A percentile compares a stretch with the other conserved stretches of the same genome.
These are phyloP conservation scores for Selenicereus undatus DNA, from an alignment of 148 eudicot species.

Conservation along the genomic window DNA sequence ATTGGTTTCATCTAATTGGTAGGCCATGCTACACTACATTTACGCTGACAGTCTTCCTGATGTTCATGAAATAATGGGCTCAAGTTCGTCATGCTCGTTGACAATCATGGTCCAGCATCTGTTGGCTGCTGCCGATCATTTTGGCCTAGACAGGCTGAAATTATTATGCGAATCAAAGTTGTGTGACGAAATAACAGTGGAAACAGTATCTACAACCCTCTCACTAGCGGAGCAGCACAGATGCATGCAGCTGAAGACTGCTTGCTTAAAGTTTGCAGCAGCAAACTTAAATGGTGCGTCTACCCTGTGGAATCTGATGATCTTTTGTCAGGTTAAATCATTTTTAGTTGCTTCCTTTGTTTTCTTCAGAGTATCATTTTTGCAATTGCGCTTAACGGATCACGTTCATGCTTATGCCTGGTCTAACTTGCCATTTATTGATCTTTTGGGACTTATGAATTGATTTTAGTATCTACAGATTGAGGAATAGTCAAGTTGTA, in stretches of 20 bases:
- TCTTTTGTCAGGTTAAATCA: slow-evolving; percentile 39
- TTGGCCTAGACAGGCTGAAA: slow-evolving; percentile 81
- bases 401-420: background rate
- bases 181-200: slow-evolving; percentile 64
- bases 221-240: slow-evolving; percentile 85
- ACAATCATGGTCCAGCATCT: slow-evolving; percentile 78
- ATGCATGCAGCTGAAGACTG: slow-evolving; percentile 70
- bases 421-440: background rate
- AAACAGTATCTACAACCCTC: slow-evolving; percentile 81
- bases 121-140: slow-evolving; percentile 93
- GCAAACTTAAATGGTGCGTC: slow-evolving; percentile 96
- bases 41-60: slow-evolving; percentile 78
- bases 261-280: slow-evolving; percentile 84
- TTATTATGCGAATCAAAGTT: slow-evolving; percentile 74
- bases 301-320: slow-evolving; percentile 20
- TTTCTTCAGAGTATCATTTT: slow-evolving; percentile 13
- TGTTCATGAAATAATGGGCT: slow-evolving; percentile 52
- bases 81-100: slow-evolving; percentile 43
- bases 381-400: background rate
- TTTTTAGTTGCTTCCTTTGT: slow-evolving; percentile 27
- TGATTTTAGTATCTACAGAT: background rate
- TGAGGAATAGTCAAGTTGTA: background rate
- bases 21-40: slow-evolving; percentile 75
- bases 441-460: background rate
- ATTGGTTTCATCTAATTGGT: slow-evolving; percentile 29